phyloP scores from a whole-genome alignment of 139 green algal genomes.

The Coelastrella sp. region DNA sequence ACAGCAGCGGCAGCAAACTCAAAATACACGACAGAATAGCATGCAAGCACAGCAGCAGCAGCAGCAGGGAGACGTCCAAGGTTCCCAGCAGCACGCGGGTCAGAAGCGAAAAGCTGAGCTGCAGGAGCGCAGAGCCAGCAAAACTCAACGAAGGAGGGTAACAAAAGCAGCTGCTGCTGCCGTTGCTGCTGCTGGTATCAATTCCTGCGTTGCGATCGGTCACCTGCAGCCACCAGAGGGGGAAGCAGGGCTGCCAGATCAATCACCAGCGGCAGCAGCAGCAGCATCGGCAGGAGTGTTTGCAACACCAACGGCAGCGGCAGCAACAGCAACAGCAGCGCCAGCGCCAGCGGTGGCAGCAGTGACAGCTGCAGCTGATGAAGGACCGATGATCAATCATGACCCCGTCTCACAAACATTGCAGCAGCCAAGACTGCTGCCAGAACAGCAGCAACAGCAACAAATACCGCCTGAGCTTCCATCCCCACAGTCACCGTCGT shows the following conservation, averaged over 20 bases:
- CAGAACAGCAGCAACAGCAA: neutral
- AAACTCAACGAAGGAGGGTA: neutral
- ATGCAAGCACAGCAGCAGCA: neutral
- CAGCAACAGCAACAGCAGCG: neutral
- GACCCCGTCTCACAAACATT: neutral
- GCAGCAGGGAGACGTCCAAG: too few relatives aligned
- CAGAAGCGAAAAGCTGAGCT: too few relatives aligned
- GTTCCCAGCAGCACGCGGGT: too few relatives aligned
- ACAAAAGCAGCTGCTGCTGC: neutral
- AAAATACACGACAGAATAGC: neutral
- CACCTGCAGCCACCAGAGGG: neutral
- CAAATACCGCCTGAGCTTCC: too few relatives aligned
- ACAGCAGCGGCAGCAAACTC: neutral
- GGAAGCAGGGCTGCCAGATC: too few relatives aligned
- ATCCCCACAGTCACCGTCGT: too few relatives aligned
- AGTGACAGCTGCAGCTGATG: neutral
- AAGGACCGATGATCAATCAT: too few relatives aligned
- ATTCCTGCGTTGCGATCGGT: neutral
- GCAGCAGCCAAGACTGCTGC: neutral
- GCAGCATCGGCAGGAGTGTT: too few relatives aligned
- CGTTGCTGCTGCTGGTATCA: neutral
- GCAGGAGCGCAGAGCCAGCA: neutral
- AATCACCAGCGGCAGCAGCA: too few relatives aligned
- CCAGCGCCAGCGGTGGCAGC: neutral
- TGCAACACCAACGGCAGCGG: neutral